Evolutionary conservation across 2,329 filamentous ascomycete genomes (phyloP).

Genomic region (Aspergillus sp.): DNA sequence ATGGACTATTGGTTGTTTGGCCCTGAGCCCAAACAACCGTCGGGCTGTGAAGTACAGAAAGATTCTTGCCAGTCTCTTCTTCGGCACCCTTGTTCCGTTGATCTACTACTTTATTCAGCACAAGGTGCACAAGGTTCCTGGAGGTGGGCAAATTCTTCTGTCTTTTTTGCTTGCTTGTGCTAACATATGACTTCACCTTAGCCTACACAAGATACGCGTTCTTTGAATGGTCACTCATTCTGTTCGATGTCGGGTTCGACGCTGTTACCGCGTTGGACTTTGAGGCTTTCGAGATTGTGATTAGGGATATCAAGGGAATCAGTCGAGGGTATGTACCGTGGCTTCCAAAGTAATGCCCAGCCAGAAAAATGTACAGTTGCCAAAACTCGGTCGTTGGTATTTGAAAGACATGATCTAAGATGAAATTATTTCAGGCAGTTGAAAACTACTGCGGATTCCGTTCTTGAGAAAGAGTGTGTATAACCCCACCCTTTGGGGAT

Average conservation of each 20-base stretch:
- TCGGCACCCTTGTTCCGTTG: conserved; percentile 83
- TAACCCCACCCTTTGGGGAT: conserved; percentile 27
- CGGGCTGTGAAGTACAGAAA: conserved; percentile 86
- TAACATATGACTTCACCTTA: conserved; percentile 40
- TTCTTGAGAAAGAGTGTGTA: conserved; percentile 73
- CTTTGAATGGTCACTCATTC: conserved; percentile 93
- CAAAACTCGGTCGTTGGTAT: conserved; percentile 38
- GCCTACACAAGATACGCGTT: conserved; percentile 97
- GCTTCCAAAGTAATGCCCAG: conserved; percentile 77
- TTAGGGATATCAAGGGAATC: conserved; percentile 84
- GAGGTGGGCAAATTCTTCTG: conserved; percentile 62
- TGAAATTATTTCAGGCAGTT: conserved; percentile 46
- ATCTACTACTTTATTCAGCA: conserved; percentile 98
- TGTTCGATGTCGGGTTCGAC: conserved; percentile 96
- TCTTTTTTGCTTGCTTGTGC: neutral
- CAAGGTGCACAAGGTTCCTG: conserved; percentile 90
- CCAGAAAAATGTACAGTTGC: conserved; percentile 51
- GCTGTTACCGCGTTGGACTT: conserved; percentile 93
- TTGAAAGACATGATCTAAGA: conserved; percentile 38
- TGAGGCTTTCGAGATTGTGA: conserved; percentile 77
- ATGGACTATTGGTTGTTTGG: conserved; percentile 90
- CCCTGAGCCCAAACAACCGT: conserved; percentile 80
- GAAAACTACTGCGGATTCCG: conserved; percentile 45
- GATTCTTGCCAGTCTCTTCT: conserved; percentile 78
- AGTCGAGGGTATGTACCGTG: conserved; percentile 98